These are phyloP conservation scores for Senecio squalidus DNA, from an alignment of 140 eudicot species.

Conservation along the genomic window DNA sequence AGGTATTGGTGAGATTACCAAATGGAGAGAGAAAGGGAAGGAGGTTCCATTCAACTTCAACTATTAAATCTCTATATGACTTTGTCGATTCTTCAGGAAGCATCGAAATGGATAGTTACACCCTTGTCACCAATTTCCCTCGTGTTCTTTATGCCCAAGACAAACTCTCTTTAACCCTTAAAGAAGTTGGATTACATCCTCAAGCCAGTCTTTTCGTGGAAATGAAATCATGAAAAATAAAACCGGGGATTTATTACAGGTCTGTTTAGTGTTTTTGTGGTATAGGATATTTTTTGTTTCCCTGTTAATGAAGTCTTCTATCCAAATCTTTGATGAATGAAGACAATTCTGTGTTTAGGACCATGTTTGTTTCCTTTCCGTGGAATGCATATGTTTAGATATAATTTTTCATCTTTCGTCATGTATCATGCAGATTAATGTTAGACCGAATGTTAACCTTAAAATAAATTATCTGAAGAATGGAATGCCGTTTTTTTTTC, in stretches of 20 bases:
- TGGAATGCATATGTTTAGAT: not conserved
- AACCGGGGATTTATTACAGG: not conserved
- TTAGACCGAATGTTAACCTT: not conserved
- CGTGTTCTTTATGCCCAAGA: conserved; percentile 71
- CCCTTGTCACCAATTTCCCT: conserved; percentile 86
- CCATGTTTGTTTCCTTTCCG: not conserved
- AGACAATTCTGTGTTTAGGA: conserved; percentile 9
- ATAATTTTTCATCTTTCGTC: not conserved
- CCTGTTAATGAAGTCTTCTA: conserved; percentile 6
- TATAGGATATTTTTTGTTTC: conserved; percentile 4
- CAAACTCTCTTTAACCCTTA: conserved; percentile 51
- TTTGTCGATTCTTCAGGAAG: conserved; percentile 81
- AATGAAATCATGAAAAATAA: conserved; percentile 35
- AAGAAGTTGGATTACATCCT: conserved; percentile 87
- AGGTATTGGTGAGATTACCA: conserved; percentile 91
- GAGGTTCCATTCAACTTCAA: conserved; percentile 54
- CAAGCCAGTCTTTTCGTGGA: conserved; percentile 98
- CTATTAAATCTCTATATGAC: conserved; percentile 71
- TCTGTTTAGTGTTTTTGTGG: not conserved
- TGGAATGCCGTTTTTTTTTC: not conserved
- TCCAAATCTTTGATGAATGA: conserved; percentile 3
- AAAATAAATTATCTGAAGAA: conserved; percentile 4
- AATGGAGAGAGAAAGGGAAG: conserved; percentile 89
- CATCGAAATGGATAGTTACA: conserved; percentile 57
- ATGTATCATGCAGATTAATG: conserved; percentile 15